A percentile compares a stretch with the other conserved stretches of the same genome.
phyloP scores from a whole-genome alignment of 768 basidiomycete genomes.

The Leccinellum rugosiceps region DNA sequence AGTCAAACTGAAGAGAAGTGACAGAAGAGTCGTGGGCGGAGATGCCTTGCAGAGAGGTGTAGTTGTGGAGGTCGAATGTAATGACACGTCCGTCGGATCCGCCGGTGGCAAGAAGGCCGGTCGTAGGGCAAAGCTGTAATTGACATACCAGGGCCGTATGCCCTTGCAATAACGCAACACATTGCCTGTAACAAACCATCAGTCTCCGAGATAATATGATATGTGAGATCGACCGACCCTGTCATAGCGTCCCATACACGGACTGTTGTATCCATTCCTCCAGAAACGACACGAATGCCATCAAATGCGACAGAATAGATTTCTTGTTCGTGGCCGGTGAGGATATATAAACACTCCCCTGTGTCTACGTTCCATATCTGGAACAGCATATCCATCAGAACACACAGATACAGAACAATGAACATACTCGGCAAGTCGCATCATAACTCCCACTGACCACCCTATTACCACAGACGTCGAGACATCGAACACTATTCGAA shows the following conservation, averaged over 20 bases:
- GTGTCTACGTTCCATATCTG: slow-evolving; percentile 91
- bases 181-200: slow-evolving; percentile 48
- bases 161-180: slow-evolving; percentile 81
- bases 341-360: slow-evolving; percentile 79
- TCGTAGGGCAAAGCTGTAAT: slow-evolving; percentile 66
- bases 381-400: not conserved
- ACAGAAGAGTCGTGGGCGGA: slow-evolving; percentile 88
- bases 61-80: slow-evolving; percentile 54
- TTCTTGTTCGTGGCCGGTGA: slow-evolving; percentile 81
- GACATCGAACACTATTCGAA: slow-evolving; percentile 74
- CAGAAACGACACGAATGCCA: slow-evolving; percentile 76
- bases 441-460: slow-evolving; percentile 96
- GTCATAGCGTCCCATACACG: slow-evolving; percentile 85
- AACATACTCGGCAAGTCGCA: slow-evolving; percentile 70
- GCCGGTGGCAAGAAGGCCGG: slow-evolving; percentile 67
- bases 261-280: slow-evolving; percentile 91
- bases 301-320: slow-evolving; percentile 92
- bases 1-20: slow-evolving; percentile 85
- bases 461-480: slow-evolving; percentile 81
- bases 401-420: not conserved
- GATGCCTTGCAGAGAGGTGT: slow-evolving; percentile 55
- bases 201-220: not conserved
- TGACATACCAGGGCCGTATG: slow-evolving; percentile 93
- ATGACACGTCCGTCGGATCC: slow-evolving; percentile 88
- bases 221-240: slow-evolving; percentile 56